Evolutionary conservation across 768 basidiomycete genomes (phyloP).

Genomic region (Lactarius indigo): DNA sequence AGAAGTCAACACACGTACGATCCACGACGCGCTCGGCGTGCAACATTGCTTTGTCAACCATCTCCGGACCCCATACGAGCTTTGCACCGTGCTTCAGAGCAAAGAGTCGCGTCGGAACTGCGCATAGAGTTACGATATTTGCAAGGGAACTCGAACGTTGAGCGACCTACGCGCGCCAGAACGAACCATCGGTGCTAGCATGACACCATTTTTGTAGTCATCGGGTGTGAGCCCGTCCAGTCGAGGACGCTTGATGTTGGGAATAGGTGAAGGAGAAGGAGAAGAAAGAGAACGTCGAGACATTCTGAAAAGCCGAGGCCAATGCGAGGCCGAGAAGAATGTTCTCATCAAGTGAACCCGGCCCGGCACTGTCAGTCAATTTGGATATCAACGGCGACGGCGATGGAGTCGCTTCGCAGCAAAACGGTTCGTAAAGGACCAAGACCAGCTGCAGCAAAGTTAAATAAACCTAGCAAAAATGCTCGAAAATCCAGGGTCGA

Average conservation of each 20-base stretch:
- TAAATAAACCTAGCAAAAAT: slow-evolving; percentile 24
- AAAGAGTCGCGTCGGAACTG: slow-evolving; percentile 83
- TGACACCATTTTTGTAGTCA: slow-evolving; percentile 84
- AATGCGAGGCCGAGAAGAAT: neutral
- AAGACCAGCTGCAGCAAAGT: slow-evolving; percentile 20
- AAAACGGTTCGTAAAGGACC: slow-evolving; percentile 20
- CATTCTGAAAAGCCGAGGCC: slow-evolving; percentile 3
- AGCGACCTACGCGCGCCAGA: slow-evolving; percentile 74
- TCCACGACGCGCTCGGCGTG: slow-evolving; percentile 81
- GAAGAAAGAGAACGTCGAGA: slow-evolving; percentile 24
- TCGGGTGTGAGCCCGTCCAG: slow-evolving; percentile 49
- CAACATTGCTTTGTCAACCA: slow-evolving; percentile 93
- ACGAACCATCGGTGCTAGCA: slow-evolving; percentile 98
- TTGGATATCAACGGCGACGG: neutral
- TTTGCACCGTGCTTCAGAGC: slow-evolving; percentile 91
- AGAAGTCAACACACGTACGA: slow-evolving; percentile 47
- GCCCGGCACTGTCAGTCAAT: neutral
- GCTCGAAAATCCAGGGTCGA: slow-evolving; percentile 50
- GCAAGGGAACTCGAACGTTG: neutral
- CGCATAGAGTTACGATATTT: slow-evolving; percentile 10
- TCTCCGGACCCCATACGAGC: slow-evolving; percentile 95
- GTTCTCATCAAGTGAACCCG: neutral
- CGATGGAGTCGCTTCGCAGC: slow-evolving; percentile 36
- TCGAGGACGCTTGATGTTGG: slow-evolving; percentile 20
- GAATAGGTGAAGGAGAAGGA: slow-evolving; percentile 19